Evolutionary conservation across 164 flowering plant genomes (phyloP).

Genomic region (Santalum album): DNA sequence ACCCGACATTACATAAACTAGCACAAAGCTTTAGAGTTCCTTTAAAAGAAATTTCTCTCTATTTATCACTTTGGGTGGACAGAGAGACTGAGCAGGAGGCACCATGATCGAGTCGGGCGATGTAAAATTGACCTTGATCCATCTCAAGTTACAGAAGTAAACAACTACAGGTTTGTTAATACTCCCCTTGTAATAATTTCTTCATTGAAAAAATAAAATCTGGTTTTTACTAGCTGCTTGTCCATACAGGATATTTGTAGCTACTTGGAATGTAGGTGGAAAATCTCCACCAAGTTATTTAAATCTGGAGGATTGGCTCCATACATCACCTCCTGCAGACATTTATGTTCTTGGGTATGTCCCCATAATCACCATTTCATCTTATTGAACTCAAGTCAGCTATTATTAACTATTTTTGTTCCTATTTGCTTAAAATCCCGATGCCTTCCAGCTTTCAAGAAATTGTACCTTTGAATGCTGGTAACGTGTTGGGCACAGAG

Average conservation of each 20-base stretch:
- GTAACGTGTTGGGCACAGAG: slow-evolving; percentile 92
- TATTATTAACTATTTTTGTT: background rate
- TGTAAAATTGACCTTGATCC: slow-evolving; percentile 62
- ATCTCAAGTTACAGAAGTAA: slow-evolving; percentile 63
- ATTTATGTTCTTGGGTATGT: slow-evolving; percentile 93
- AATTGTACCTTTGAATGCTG: slow-evolving; percentile 94
- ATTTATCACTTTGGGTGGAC: slow-evolving; percentile 13
- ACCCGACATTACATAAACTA: slow-evolving; percentile 10
- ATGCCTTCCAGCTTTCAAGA: slow-evolving; percentile 75
- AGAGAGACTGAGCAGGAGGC: slow-evolving; percentile 54
- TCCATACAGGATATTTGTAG: slow-evolving; percentile 66
- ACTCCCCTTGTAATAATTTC: slow-evolving; percentile 1
- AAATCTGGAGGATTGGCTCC: slow-evolving; percentile 94
- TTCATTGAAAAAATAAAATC: background rate
- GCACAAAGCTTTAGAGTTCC: background rate
- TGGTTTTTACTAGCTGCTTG: slow-evolving; percentile 9
- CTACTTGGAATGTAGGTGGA: slow-evolving; percentile 99
- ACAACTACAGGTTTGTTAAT: slow-evolving; percentile 55
- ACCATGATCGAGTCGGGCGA: slow-evolving; percentile 46
- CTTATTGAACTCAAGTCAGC: background rate
- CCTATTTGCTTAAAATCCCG: background rate
- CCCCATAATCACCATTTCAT: background rate
- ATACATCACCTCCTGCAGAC: slow-evolving; percentile 92
- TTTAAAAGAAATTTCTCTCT: background rate
- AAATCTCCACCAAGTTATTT: slow-evolving; percentile 83